phyloP scores from a whole-genome alignment of 495 filamentous ascomycete species.

The Aspergillus steynii region DNA sequence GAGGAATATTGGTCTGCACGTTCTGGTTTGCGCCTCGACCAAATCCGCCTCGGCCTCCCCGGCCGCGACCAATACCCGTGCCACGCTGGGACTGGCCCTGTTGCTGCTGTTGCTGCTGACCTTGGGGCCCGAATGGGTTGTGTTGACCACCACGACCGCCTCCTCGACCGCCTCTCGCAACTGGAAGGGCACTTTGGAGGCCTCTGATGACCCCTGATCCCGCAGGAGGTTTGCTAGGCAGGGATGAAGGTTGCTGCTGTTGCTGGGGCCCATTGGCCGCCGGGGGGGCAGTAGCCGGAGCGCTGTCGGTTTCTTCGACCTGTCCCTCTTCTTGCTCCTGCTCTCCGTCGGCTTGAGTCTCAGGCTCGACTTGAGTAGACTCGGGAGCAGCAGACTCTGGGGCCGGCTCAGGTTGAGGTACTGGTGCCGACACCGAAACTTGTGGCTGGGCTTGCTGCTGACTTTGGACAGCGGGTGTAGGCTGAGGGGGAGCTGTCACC shows the following conservation, averaged over 20 bases:
- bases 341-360: not conserved
- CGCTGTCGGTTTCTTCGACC: not conserved
- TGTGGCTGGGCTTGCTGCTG: not conserved
- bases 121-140: slow-evolving; percentile 28
- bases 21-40: slow-evolving; percentile 51
- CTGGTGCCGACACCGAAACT: not conserved
- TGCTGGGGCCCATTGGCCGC: slow-evolving; percentile 16
- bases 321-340: not conserved
- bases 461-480: not conserved
- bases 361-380: slow-evolving; percentile 4
- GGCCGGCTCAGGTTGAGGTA: not conserved
- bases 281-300: slow-evolving; percentile 4
- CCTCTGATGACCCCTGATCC: slow-evolving; percentile 39
- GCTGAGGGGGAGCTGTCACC: not conserved
- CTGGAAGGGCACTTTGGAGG: slow-evolving; percentile 52
- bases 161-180: slow-evolving; percentile 41
- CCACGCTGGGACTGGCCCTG: slow-evolving; percentile 37
- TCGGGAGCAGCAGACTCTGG: not conserved
- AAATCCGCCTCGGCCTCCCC: slow-evolving; percentile 42
- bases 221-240: slow-evolving; percentile 39
- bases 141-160: slow-evolving; percentile 35
- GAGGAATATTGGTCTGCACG: slow-evolving; percentile 28
- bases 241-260: slow-evolving; percentile 21
- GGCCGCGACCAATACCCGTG: slow-evolving; percentile 45
- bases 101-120: slow-evolving; percentile 22